Percentiles rank a stretch among this genome's conserved stretches.
phyloP scores from a whole-genome alignment of 257 asterid species.

The Coffea eugenioides region DNA sequence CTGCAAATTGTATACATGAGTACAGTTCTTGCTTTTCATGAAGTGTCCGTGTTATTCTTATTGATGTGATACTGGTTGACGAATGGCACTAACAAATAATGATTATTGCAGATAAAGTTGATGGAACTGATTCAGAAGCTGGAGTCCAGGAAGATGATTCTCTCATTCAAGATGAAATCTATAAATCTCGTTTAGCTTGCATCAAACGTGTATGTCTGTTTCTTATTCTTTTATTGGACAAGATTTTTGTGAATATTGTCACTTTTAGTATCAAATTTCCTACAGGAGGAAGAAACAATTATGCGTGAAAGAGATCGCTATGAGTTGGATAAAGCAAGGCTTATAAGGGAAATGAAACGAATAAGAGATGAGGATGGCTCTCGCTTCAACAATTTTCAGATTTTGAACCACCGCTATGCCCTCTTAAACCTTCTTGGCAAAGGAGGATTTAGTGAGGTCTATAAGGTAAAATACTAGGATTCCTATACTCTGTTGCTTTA shows the following conservation, averaged over 20 bases:
- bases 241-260: slow-evolving; percentile 7
- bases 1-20: background rate
- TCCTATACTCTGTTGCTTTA: slow-evolving; percentile 8
- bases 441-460: slow-evolving; percentile 99
- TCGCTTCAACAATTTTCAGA: slow-evolving; percentile 92
- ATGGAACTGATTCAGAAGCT: slow-evolving; percentile 64
- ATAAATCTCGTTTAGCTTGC: slow-evolving; percentile 86
- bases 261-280: slow-evolving; percentile 22
- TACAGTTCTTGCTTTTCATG: background rate
- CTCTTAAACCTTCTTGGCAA: slow-evolving; percentile 95
- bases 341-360: slow-evolving; percentile 98
- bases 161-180: slow-evolving; percentile 86
- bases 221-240: slow-evolving; percentile 1
- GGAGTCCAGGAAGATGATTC: slow-evolving; percentile 73
- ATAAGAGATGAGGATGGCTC: slow-evolving; percentile 98
- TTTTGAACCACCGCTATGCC: slow-evolving; percentile 91
- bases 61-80: background rate
- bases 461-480: slow-evolving; percentile 56
- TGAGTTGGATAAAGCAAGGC: slow-evolving; percentile 93
- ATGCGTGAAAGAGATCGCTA: slow-evolving; percentile 94
- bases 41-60: background rate
- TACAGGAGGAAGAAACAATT: slow-evolving; percentile 90
- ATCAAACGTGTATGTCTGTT: slow-evolving; percentile 76
- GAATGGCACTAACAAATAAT: slow-evolving; percentile 5
- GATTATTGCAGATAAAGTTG: slow-evolving; percentile 65